Conservation (phyloP, 2,329 filamentous ascomycete species). For the Sclerotinia minor region DNA sequence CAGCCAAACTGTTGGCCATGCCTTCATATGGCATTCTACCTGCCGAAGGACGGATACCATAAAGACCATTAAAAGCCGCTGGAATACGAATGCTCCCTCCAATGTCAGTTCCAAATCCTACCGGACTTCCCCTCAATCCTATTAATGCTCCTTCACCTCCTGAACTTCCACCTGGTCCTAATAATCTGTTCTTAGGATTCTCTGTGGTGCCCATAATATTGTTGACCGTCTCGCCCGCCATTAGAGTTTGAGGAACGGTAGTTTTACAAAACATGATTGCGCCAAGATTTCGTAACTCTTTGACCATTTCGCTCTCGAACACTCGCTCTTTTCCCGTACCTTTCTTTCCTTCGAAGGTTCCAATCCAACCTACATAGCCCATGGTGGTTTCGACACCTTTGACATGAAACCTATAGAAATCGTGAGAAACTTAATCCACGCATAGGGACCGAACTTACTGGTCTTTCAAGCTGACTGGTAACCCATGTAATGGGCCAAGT, state of each 20-base stretch:
- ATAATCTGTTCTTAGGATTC: slow-evolving; percentile 40
- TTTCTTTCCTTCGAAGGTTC: slow-evolving; percentile 56
- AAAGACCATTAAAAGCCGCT: slow-evolving; percentile 44
- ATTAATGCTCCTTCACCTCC: slow-evolving; percentile 43
- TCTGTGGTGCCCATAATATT: slow-evolving; percentile 47
- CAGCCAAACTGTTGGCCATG: slow-evolving; percentile 59
- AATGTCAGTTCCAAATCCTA: slow-evolving; percentile 42
- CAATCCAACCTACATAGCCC: slow-evolving; percentile 66
- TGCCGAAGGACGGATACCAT: slow-evolving; percentile 44
- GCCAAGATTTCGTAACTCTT: slow-evolving; percentile 45
- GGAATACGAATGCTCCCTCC: slow-evolving; percentile 43
- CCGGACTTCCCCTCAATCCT: slow-evolving; percentile 38
- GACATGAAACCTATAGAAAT: slow-evolving; percentile 35
- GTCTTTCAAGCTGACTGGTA: slow-evolving; percentile 46
- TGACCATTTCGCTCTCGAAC: slow-evolving; percentile 52
- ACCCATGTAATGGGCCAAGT: slow-evolving; percentile 45
- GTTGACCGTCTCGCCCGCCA: slow-evolving; percentile 47
- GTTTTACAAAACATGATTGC: slow-evolving; percentile 47
- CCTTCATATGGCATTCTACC: slow-evolving; percentile 51
- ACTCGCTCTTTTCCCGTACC: slow-evolving; percentile 51
- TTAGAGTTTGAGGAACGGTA: slow-evolving; percentile 45
- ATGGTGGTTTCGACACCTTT: slow-evolving; percentile 47
- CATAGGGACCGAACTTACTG: slow-evolving; percentile 27
- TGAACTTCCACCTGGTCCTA: slow-evolving; percentile 39
- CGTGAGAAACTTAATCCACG: not conserved